Conservation (phyloP, 2,329 filamentous ascomycete genomes). For the Raffaelea arxii region DNA sequence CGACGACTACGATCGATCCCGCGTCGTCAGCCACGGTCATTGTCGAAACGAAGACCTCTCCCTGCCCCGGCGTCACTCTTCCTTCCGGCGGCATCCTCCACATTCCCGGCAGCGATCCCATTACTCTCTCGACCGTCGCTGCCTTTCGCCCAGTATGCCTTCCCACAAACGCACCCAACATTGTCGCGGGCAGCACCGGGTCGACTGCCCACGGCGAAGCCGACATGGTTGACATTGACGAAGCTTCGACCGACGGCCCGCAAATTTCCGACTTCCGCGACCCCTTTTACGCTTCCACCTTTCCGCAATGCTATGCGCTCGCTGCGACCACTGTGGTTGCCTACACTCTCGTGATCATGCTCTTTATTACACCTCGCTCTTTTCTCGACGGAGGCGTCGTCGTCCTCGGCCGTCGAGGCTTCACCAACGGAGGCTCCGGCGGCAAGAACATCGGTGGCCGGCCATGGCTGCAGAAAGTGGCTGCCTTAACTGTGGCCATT, state of each 20-base stretch:
- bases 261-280: constrained; percentile 60
- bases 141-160: constrained; percentile 51
- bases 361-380: constrained; percentile 88
- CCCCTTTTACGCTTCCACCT: constrained; percentile 88
- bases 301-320: constrained; percentile 87
- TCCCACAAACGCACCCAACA: constrained; percentile 26
- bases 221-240: constrained; percentile 13
- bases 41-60: not conserved
- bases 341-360: constrained; percentile 87
- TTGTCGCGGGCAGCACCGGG: constrained; percentile 19
- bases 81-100: constrained; percentile 36
- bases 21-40: not conserved
- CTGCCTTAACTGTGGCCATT: constrained; percentile 63
- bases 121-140: constrained; percentile 50
- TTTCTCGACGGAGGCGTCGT: constrained; percentile 81
- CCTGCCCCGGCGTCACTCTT: constrained; percentile 31
- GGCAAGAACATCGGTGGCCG: constrained; percentile 81
- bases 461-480: constrained; percentile 85
- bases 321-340: constrained; percentile 84
- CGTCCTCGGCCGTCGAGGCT: constrained; percentile 69
- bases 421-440: constrained; percentile 71
- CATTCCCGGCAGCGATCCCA: constrained; percentile 40
- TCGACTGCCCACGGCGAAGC: constrained; percentile 23
- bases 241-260: constrained; percentile 19
- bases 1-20: not conserved